Evolutionary conservation across 176 grass and related monocot genomes (phyloP).

Genomic region (Canna indica): DNA sequence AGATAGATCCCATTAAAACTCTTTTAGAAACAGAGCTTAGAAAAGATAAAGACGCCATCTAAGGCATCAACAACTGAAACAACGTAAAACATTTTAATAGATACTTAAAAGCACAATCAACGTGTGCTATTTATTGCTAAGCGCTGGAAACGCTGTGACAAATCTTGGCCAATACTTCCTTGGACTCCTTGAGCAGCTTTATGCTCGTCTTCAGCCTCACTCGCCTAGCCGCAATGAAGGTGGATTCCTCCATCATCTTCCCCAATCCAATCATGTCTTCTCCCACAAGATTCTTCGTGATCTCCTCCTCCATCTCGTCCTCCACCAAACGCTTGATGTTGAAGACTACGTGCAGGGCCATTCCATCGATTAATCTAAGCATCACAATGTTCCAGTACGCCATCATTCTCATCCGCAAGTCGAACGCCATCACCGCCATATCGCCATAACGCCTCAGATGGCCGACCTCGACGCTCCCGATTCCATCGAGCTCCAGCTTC

Average conservation of each 20-base stretch:
- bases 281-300: slow-evolving; percentile 15
- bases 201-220: slow-evolving; percentile 41
- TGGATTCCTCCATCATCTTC: slow-evolving; percentile 37
- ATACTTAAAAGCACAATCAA: background rate
- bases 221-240: slow-evolving; percentile 4
- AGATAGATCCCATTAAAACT: too few species aligned
- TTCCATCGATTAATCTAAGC: slow-evolving; percentile 32
- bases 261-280: slow-evolving; percentile 24
- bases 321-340: slow-evolving; percentile 31
- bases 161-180: slow-evolving; percentile 17
- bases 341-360: slow-evolving; percentile 31
- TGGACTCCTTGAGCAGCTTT: slow-evolving; percentile 32
- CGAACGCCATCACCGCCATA: slow-evolving; percentile 27
- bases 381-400: slow-evolving; percentile 48
- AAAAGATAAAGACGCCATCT: too few species aligned
- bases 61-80: too few species aligned
- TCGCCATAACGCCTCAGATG: slow-evolving; percentile 17
- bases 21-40: too few species aligned
- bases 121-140: background rate
- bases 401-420: slow-evolving; percentile 26
- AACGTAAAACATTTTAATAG: too few species aligned
- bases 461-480: slow-evolving; percentile 31
- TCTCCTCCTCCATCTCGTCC: slow-evolving; percentile 24
- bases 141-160: slow-evolving; percentile 12
- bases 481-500: background rate